A percentile compares a stretch with the other conserved stretches of the same genome.
Conservation (phyloP, 495 filamentous ascomycete genomes). For the Podospora comata region DNA sequence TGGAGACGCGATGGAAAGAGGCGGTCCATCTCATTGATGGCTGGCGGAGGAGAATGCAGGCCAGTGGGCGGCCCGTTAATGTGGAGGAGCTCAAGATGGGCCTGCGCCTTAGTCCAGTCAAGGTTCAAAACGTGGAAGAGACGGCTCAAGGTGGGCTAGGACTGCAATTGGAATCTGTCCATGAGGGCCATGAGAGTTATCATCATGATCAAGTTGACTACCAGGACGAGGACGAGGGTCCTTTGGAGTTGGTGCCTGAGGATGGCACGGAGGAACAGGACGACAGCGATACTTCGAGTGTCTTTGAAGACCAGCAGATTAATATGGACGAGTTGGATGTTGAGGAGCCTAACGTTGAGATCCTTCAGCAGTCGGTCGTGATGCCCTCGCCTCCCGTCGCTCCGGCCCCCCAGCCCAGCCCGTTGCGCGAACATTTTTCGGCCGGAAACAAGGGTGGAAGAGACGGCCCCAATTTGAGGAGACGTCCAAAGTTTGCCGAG, state of each 20-base stretch:
- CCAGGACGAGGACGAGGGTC: conserved; percentile 21
- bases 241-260: conserved; percentile 27
- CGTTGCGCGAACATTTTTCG: conserved; percentile 46
- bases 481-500: conserved; percentile 40
- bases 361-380: conserved; percentile 42
- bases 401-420: conserved; percentile 42
- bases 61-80: conserved; percentile 74
- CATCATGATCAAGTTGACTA: not conserved
- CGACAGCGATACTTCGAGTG: conserved; percentile 15
- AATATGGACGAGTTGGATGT: conserved; percentile 49
- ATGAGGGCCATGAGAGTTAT: conserved; percentile 37
- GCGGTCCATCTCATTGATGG: conserved; percentile 86
- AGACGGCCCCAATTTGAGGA: conserved; percentile 19
- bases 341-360: conserved; percentile 48
- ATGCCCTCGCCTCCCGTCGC: conserved; percentile 37
- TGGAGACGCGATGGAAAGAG: conserved; percentile 88
- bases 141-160: conserved; percentile 35
- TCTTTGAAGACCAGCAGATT: conserved; percentile 38
- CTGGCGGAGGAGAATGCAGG: conserved; percentile 81
- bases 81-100: conserved; percentile 79
- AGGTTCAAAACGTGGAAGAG: conserved; percentile 51
- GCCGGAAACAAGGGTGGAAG: conserved; percentile 41
- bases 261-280: conserved; percentile 20
- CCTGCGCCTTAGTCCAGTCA: conserved; percentile 62
- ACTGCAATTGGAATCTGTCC: conserved; percentile 39